Evolutionary conservation across 805 yeast genomes (phyloP).

Genomic region (Tetrapisispora taiwanensis): DNA sequence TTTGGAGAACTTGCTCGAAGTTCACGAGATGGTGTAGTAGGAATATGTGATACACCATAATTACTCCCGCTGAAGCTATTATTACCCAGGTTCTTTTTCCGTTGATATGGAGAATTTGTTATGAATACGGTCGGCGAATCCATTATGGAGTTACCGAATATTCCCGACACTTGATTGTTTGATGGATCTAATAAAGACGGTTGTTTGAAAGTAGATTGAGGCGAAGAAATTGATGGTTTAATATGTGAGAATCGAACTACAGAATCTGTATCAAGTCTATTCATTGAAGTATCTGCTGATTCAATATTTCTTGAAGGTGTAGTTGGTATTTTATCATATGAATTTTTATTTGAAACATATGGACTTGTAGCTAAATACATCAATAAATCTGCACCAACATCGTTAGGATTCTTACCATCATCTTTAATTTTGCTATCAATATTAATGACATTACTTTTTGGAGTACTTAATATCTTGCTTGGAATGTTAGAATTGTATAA

Average conservation of each 20-base stretch:
- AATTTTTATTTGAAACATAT: slow-evolving; percentile 7
- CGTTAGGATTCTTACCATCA: slow-evolving; percentile 4
- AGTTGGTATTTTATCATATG: slow-evolving; percentile 13
- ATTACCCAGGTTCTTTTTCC: slow-evolving; percentile 5
- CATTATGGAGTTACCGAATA: slow-evolving; percentile 15
- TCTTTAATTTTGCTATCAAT: neutral
- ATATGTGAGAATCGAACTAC: slow-evolving; percentile 22
- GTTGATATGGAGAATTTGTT: slow-evolving; percentile 11
- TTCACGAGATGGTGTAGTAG: slow-evolving; percentile 26
- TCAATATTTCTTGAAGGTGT: slow-evolving; percentile 17
- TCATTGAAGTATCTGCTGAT: neutral
- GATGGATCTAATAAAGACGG: slow-evolving; percentile 9
- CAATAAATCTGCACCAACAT: slow-evolving; percentile 28
- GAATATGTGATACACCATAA: slow-evolving; percentile 7
- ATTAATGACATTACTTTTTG: slow-evolving; percentile 5
- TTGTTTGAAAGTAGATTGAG: slow-evolving; percentile 25
- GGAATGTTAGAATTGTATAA: neutral
- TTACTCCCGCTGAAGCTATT: neutral
- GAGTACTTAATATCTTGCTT: slow-evolving; percentile 7
- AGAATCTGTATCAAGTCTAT: slow-evolving; percentile 10
- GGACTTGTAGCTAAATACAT: slow-evolving; percentile 31
- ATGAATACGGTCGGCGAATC: slow-evolving; percentile 22
- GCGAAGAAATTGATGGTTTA: slow-evolving; percentile 22
- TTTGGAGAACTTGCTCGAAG: slow-evolving; percentile 7
- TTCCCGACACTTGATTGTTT: neutral